Conservation (phyloP, 495 filamentous ascomycete species). For the Podospora pseudocomata region DNA sequence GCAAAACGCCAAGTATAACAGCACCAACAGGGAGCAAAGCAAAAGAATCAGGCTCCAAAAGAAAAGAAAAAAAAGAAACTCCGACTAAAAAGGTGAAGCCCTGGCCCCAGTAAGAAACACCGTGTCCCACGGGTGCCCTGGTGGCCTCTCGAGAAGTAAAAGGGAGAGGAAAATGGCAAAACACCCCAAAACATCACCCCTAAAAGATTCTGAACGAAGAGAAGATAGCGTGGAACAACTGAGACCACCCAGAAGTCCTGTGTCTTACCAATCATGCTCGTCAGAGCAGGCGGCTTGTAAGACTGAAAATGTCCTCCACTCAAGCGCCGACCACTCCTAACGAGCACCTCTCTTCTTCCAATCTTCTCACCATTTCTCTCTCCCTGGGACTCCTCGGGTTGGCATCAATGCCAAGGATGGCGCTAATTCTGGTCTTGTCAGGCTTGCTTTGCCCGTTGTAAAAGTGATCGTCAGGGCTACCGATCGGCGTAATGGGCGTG, state of each 20-base stretch:
- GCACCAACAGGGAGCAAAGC: conserved; percentile 7
- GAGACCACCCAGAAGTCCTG: not conserved
- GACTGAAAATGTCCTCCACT: not conserved
- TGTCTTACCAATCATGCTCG: not conserved
- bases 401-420: conserved; percentile 52
- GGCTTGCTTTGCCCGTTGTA: conserved; percentile 30
- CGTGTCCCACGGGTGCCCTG: not conserved
- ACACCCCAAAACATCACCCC: conserved; percentile 9
- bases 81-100: not conserved
- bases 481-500: conserved; percentile 45
- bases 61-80: not conserved
- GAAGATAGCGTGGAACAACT: conserved; percentile 3
- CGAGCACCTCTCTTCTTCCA: conserved; percentile 43
- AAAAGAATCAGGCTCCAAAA: not conserved
- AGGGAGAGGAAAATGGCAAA: conserved; percentile 9
- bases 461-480: conserved; percentile 43
- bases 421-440: conserved; percentile 53
- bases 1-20: conserved; percentile 12
- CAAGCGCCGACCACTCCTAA: conserved; percentile 27
- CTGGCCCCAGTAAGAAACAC: not conserved
- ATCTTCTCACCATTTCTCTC: conserved; percentile 48
- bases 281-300: not conserved
- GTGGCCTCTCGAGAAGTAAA: not conserved
- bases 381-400: conserved; percentile 52
- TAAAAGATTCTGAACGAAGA: conserved; percentile 19